Conservation (phyloP, 805 yeast species). For the Zygosaccharomyces rouxii region DNA sequence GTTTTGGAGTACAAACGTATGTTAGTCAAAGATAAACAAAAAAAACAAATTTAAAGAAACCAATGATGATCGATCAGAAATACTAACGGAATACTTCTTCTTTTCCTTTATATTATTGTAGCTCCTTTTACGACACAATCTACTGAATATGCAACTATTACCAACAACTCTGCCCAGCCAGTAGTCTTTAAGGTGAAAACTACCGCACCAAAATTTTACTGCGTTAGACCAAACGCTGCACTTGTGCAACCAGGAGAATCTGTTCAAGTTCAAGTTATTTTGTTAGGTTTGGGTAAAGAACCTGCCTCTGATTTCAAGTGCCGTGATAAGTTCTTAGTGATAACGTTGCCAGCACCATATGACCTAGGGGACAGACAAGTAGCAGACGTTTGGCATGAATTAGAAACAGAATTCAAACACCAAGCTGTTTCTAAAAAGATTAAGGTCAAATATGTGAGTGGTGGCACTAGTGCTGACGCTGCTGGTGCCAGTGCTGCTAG, state of each 20-base stretch:
- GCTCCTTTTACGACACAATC: constrained; percentile 74
- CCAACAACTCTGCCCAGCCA: constrained; percentile 55
- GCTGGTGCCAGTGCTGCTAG: constrained; percentile 6
- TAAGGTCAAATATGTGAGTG: constrained; percentile 50
- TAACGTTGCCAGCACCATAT: constrained; percentile 71
- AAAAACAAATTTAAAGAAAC: neutral
- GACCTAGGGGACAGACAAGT: constrained; percentile 53
- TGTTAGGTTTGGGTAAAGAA: constrained; percentile 76
- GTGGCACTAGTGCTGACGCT: constrained; percentile 17
- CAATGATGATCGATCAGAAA: neutral
- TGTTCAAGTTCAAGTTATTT: constrained; percentile 71
- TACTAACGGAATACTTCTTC: neutral
- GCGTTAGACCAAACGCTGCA: constrained; percentile 94
- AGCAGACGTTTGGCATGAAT: constrained; percentile 68
- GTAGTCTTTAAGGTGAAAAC: constrained; percentile 95
- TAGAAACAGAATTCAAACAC: constrained; percentile 55
- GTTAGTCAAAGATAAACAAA: constrained; percentile 33
- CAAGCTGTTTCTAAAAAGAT: constrained; percentile 60
- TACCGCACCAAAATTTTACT: constrained; percentile 92
- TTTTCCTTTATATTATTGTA: constrained; percentile 21
- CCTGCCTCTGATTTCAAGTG: constrained; percentile 72
- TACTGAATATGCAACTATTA: constrained; percentile 49
- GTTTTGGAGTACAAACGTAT: constrained; percentile 72
- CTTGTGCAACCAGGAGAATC: constrained; percentile 69
- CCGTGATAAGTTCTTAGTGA: constrained; percentile 88